Percentiles rank a stretch among this genome's conserved stretches.
Evolutionary conservation across 2,329 filamentous ascomycete species (phyloP).

Genomic region (Pyricularia pennisetigena): DNA sequence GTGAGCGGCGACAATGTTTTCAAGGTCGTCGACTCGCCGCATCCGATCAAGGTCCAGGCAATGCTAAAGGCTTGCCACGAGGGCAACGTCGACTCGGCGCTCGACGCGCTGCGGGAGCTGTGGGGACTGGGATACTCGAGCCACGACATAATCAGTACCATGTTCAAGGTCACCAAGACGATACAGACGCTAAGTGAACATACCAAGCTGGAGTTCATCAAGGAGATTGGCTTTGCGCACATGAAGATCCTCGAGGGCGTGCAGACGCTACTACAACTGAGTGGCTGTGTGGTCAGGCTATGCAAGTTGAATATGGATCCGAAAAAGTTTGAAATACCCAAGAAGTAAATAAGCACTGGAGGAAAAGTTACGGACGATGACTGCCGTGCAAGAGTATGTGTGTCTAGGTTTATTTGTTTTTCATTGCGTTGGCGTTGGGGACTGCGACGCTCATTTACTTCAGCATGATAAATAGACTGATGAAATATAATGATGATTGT

Average conservation of each 20-base stretch:
- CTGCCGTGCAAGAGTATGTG: background rate
- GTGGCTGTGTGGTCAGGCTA: conserved; percentile 81
- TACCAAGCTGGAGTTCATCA: conserved; percentile 93
- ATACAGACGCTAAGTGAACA: conserved; percentile 88
- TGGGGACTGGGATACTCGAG: conserved; percentile 97
- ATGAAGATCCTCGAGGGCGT: conserved; percentile 99
- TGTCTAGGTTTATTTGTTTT: background rate
- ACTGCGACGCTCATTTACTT: background rate
- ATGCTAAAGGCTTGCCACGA: conserved; percentile 98
- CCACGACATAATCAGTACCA: conserved; percentile 97
- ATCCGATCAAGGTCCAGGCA: conserved; percentile 95
- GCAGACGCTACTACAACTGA: conserved; percentile 87
- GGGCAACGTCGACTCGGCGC: conserved; percentile 75
- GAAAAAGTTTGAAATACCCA: conserved; percentile 53
- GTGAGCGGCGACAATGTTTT: conserved; percentile 98
- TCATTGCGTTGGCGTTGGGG: background rate
- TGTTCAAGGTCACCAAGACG: conserved; percentile 98
- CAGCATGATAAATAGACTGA: background rate
- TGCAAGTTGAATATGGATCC: conserved; percentile 97
- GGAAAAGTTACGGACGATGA: background rate
- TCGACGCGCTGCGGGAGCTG: conserved; percentile 79
- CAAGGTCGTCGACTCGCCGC: conserved; percentile 91
- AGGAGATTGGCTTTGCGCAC: conserved; percentile 97
- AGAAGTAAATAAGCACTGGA: conserved; percentile 21
- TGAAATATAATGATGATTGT: background rate